phyloP scores from a whole-genome alignment of 306 rosid species.

The Psophocarpus tetragonolobus region DNA sequence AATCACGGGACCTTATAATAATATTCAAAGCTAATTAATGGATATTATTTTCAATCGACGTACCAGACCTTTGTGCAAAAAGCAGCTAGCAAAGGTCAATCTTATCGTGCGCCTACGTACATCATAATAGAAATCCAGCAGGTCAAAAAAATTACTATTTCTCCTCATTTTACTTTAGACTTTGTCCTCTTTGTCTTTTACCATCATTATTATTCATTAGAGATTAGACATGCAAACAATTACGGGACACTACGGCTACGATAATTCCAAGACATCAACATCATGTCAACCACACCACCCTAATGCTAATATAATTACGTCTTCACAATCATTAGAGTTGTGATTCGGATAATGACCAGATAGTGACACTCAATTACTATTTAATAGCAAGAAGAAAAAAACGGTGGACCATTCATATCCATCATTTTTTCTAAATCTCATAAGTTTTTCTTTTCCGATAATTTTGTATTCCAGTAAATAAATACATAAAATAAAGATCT shows the following conservation, averaged over 20 bases:
- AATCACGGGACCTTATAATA: constrained; percentile 26
- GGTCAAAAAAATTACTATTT: constrained; percentile 3
- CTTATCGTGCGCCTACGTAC: constrained; percentile 18
- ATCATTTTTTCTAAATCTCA: not conserved
- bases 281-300: constrained; percentile 9
- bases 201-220: constrained; percentile 5
- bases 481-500: too few relatives aligned
- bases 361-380: constrained; percentile 40
- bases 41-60: not conserved
- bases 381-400: not conserved
- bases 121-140: constrained; percentile 19
- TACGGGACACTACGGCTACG: not conserved
- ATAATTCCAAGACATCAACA: constrained; percentile 40
- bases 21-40: constrained; percentile 13
- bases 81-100: not conserved
- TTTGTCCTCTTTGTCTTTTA: constrained; percentile 33
- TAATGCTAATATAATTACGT: constrained; percentile 27
- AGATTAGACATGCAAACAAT: constrained; percentile 10
- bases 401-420: not conserved
- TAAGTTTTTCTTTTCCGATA: not conserved
- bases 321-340: constrained; percentile 21
- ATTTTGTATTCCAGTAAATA: not conserved
- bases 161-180: constrained; percentile 2
- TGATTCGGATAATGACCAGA: constrained; percentile 19
- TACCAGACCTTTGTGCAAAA: not conserved